Evolutionary conservation across 768 basidiomycete species (phyloP), one percentile per base, ranked within the genome.

Genomic region (Pulveroboletus ravenelii): DNA sequence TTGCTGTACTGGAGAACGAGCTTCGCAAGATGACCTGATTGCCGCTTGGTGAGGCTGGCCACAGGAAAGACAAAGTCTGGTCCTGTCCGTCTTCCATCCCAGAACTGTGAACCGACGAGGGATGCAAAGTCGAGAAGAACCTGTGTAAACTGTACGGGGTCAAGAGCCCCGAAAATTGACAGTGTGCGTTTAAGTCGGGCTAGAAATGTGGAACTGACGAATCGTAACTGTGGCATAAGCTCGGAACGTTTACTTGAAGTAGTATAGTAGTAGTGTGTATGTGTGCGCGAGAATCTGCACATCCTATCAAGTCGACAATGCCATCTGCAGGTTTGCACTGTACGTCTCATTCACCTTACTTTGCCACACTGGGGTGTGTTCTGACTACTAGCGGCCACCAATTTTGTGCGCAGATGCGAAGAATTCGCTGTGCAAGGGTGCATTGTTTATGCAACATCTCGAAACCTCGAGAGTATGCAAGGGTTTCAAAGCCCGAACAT

Each of bases 381-480:
- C 27, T 41, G 18, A 51, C 35, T 23, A 23, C 20, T 38, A 37
- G 23, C 30, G 30, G n/a, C 46, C 14, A 32, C 36, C 3, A 13
- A 13, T 30, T 7, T 32, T 13, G 30, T 25, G 6, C 30, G 15
- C 27, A 88, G 87, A 34, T 85, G 81, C 58, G 77, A 86, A 55
- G 80, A 81, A 56, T 89, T 89, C 55, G 83, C 83, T 2, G 58
- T 65, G 0, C 74, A 71, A 29, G 85, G 81, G 31, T 90, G 86
- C 65, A 78, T 75, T 38, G 88, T 91, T 8, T 91, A 89, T 53
- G 89, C 88, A 3, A 85, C 86, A 0, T 79, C 88, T 6, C 80
- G 88, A 13, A 75, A 70, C 15, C 63, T 80, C 3, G 80, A 81
- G 17, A 74, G 79, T 8, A 85, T 92, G 70, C 72, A 71, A 1